phyloP scores from a whole-genome alignment of 169 alveolate genomes.

The Condylostoma magnum region DNA sequence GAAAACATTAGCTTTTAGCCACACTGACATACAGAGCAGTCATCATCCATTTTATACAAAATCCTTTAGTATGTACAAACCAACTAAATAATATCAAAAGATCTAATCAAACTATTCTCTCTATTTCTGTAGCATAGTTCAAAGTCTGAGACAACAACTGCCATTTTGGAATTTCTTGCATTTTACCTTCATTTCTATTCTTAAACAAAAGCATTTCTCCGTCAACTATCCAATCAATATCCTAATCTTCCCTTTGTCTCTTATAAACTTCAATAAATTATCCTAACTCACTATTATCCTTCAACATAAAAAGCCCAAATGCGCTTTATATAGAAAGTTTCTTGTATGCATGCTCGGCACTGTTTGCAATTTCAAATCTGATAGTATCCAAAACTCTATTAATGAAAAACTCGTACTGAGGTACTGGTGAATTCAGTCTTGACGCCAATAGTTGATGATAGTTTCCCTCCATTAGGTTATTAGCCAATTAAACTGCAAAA shows the following conservation, averaged over 20 bases:
- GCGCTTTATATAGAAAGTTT: constrained; percentile 10
- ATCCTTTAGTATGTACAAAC: too few species aligned
- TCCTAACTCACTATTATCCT: not conserved
- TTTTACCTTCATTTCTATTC: constrained; percentile 11
- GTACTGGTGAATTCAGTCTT: not conserved
- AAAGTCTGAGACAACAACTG: not conserved
- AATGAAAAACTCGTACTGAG: constrained; percentile 5
- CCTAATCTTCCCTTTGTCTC: not conserved
- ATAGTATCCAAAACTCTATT: constrained; percentile 25
- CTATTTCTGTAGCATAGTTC: constrained; percentile 26
- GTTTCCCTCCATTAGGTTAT: constrained; percentile 47
- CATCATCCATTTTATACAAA: too few species aligned
- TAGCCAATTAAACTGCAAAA: constrained; percentile 37
- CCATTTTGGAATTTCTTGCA: constrained; percentile 17
- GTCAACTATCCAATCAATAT: constrained; percentile 6
- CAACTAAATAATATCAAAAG: too few species aligned
- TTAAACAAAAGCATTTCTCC: not conserved
- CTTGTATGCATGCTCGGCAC: constrained; percentile 24
- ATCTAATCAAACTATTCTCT: constrained; percentile 28
- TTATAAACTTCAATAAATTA: not conserved
- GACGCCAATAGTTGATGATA: constrained; percentile 32
- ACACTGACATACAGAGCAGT: too few species aligned
- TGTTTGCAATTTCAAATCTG: constrained; percentile 27
- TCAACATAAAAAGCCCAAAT: not conserved
- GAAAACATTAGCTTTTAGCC: constrained; percentile 28